These are phyloP conservation scores for Phytophthora sansomeana DNA, from an alignment of 352 stramenopile genomes.

Conservation along the genomic window DNA sequence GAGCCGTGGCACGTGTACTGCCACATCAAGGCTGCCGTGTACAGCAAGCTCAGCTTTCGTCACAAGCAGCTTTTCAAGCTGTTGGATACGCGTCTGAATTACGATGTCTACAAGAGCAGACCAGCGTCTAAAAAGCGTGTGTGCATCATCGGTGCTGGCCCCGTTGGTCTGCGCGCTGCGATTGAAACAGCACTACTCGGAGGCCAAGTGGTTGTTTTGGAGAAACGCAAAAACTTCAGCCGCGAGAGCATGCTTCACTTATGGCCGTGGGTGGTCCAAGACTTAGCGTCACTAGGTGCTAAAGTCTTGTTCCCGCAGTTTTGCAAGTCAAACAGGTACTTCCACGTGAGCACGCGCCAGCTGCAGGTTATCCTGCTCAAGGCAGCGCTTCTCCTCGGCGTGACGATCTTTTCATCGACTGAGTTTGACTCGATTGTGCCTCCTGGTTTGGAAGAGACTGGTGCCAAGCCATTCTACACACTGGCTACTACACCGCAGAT, in stretches of 20 bases:
- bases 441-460: constrained; percentile 56
- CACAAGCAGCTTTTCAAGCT: constrained; percentile 79
- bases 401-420: constrained; percentile 61
- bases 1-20: constrained; percentile 63
- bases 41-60: constrained; percentile 64
- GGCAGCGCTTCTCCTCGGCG: constrained; percentile 68
- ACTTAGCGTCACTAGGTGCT: constrained; percentile 68
- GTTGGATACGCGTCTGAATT: constrained; percentile 54
- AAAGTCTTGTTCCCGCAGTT: constrained; percentile 81
- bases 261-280: constrained; percentile 83
- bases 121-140: constrained; percentile 60
- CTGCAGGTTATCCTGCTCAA: constrained; percentile 86
- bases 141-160: constrained; percentile 71
- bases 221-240: constrained; percentile 79
- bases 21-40: constrained; percentile 61
- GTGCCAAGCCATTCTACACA: constrained; percentile 60
- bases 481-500: constrained; percentile 72
- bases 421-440: constrained; percentile 56
- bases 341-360: constrained; percentile 82
- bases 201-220: constrained; percentile 69
- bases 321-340: constrained; percentile 74
- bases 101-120: constrained; percentile 56
- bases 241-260: constrained; percentile 84
- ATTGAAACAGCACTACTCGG: constrained; percentile 74
- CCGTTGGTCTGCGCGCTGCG: constrained; percentile 73